Percentiles rank a stretch among this genome's conserved stretches.
Evolutionary conservation across 106 monocot species (phyloP).

Genomic region (Alisma plantagoaquatica): DNA sequence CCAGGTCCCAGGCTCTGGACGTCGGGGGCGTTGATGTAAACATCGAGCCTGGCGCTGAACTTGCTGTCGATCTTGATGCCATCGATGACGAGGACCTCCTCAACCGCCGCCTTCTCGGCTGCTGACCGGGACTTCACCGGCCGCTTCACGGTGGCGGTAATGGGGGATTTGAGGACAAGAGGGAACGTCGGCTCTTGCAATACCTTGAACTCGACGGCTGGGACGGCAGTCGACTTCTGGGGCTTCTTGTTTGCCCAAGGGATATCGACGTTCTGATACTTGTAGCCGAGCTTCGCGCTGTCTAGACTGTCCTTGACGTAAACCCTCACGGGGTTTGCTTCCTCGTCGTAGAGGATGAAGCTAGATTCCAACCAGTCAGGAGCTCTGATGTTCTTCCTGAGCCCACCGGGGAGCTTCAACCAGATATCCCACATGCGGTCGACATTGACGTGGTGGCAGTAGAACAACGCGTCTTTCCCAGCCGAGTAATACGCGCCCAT

Average conservation of each 20-base stretch:
- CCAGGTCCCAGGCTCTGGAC: neutral
- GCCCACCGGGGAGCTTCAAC: conserved; percentile 1
- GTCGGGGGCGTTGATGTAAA: conserved; percentile 4
- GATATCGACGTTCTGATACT: conserved; percentile 7
- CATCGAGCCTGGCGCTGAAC: conserved; percentile 13
- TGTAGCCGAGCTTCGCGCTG: conserved; percentile 2
- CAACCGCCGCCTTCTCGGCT: conserved; percentile 3
- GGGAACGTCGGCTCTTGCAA: conserved; percentile 8
- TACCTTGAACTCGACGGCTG: conserved; percentile 2
- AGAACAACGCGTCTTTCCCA: conserved; percentile 19
- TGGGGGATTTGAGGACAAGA: no score
- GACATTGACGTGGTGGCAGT: conserved; percentile 18
- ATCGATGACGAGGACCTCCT: no score
- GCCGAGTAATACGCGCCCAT: no score
- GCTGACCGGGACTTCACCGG: neutral
- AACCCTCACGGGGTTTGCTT: conserved; percentile 9
- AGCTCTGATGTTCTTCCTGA: neutral
- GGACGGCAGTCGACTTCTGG: neutral
- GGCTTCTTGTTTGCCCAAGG: neutral
- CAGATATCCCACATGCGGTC: conserved; percentile 16
- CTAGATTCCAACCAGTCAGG: conserved; percentile 9
- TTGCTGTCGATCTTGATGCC: neutral
- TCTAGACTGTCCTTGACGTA: conserved; percentile 14
- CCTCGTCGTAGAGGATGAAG: conserved; percentile 25
- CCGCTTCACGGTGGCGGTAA: neutral